phyloP scores from a whole-genome alignment of 495 filamentous ascomycete species.

The Podospora tetraspora region DNA sequence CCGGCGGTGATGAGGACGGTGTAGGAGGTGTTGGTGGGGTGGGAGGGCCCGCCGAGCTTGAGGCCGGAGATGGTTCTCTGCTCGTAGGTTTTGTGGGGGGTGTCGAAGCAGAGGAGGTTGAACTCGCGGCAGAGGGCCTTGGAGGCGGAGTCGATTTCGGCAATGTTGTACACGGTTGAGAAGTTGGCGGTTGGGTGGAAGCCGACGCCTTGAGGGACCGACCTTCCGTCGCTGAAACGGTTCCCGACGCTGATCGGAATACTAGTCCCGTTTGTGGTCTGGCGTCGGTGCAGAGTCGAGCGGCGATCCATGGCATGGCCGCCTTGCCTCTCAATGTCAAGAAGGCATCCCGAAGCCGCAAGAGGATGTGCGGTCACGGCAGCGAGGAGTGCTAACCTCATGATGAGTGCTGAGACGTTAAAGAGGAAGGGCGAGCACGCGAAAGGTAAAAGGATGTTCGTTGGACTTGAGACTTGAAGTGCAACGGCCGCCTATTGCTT shows the following conservation, averaged over 20 bases:
- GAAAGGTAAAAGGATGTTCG: background rate
- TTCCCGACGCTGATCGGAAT: conserved; percentile 14
- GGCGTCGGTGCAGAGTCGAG: background rate
- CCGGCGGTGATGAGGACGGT: conserved; percentile 6
- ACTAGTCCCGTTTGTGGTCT: background rate
- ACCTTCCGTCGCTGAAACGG: conserved; percentile 17
- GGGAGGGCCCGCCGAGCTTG: conserved; percentile 5
- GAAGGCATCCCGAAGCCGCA: background rate
- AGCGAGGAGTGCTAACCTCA: background rate
- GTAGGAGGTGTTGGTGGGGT: background rate
- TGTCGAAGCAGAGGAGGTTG: conserved; percentile 9
- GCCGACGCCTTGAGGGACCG: conserved; percentile 12
- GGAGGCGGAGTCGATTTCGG: conserved; percentile 15
- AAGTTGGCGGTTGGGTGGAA: conserved; percentile 14
- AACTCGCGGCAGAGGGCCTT: conserved; percentile 8
- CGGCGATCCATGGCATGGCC: background rate
- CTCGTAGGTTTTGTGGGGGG: conserved; percentile 15
- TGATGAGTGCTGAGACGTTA: background rate
- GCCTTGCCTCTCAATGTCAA: conserved; percentile 1
- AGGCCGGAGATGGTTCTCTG: conserved; percentile 14
- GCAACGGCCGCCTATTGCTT: background rate
- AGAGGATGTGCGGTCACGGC: background rate
- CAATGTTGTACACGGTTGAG: conserved; percentile 10
- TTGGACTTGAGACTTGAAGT: background rate
- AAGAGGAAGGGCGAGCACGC: background rate